Conservation (phyloP, 768 basidiomycete species). For the Sporobolomyces pararoseus region DNA sequence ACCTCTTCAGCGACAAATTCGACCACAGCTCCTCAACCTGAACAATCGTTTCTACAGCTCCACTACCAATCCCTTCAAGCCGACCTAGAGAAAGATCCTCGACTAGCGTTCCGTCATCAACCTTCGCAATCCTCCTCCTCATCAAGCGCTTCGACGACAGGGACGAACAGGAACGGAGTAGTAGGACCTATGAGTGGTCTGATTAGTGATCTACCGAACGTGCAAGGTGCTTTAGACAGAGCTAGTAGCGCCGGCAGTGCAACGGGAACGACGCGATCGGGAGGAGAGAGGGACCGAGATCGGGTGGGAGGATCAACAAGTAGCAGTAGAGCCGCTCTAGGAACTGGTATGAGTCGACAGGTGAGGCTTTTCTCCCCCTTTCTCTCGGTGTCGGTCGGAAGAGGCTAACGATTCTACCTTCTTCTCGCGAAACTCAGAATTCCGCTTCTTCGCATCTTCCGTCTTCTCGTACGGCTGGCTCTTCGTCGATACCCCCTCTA, state of each 20-base stretch:
- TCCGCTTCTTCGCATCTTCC: slow-evolving; percentile 3
- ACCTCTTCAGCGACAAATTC: no score
- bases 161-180: slow-evolving; percentile 50
- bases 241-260: slow-evolving; percentile 12
- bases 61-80: slow-evolving; percentile 89
- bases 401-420: no score
- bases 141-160: slow-evolving; percentile 57
- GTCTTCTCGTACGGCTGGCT: background rate
- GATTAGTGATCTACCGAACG: slow-evolving; percentile 77
- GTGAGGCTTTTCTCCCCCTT: background rate
- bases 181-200: slow-evolving; percentile 90
- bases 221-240: slow-evolving; percentile 63
- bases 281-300: background rate
- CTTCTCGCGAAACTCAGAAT: slow-evolving; percentile 11
- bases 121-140: slow-evolving; percentile 10
- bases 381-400: no score
- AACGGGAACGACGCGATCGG: background rate
- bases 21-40: slow-evolving; percentile 47
- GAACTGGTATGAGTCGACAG: slow-evolving; percentile 17
- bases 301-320: background rate
- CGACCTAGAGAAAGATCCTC: slow-evolving; percentile 83
- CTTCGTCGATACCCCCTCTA: background rate
- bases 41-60: slow-evolving; percentile 83
- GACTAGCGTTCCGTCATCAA: slow-evolving; percentile 74
- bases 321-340: slow-evolving; percentile 14